A percentile compares a stretch with the other conserved stretches of the same genome.
Conservation (phyloP, 495 filamentous ascomycete species). For the Lentithecium fluviatile region DNA sequence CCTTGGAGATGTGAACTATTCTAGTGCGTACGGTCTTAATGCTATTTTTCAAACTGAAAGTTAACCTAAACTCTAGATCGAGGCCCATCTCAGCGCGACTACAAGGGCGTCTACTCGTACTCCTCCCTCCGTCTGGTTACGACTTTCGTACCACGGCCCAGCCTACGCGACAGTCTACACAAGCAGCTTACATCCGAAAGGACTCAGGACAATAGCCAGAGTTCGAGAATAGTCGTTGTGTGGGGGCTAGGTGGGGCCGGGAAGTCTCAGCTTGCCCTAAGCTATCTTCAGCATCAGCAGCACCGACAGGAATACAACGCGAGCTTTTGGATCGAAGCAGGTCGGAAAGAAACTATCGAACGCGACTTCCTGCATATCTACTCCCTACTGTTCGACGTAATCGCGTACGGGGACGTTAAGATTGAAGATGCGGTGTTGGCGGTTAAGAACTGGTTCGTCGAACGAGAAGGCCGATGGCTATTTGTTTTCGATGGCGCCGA, state of each 20-base stretch:
- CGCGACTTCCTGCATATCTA: slow-evolving; percentile 20
- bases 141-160: slow-evolving; percentile 3
- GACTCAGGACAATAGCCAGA: background rate
- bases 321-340: slow-evolving; percentile 36
- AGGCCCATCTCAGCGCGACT: slow-evolving; percentile 29
- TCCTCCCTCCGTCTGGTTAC: slow-evolving; percentile 9
- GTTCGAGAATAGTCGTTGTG: slow-evolving; percentile 10
- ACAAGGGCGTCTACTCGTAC: slow-evolving; percentile 8
- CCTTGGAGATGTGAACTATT: too few relatives aligned
- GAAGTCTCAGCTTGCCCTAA: slow-evolving; percentile 35
- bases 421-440: slow-evolving; percentile 17
- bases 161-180: slow-evolving; percentile 1
- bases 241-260: slow-evolving; percentile 35
- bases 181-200: too few relatives aligned
- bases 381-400: slow-evolving; percentile 7
- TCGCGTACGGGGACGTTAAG: background rate
- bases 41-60: too few relatives aligned
- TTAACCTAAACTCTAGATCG: too few relatives aligned
- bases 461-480: slow-evolving; percentile 17
- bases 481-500: slow-evolving; percentile 26
- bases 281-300: slow-evolving; percentile 22
- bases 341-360: slow-evolving; percentile 29
- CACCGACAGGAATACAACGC: slow-evolving; percentile 24
- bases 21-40: too few relatives aligned
- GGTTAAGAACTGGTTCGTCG: slow-evolving; percentile 22